Percentiles rank a stretch among this genome's conserved stretches.
phyloP scores from a whole-genome alignment of 2,329 filamentous ascomycete genomes.

The Penicillium psychrosexuale region DNA sequence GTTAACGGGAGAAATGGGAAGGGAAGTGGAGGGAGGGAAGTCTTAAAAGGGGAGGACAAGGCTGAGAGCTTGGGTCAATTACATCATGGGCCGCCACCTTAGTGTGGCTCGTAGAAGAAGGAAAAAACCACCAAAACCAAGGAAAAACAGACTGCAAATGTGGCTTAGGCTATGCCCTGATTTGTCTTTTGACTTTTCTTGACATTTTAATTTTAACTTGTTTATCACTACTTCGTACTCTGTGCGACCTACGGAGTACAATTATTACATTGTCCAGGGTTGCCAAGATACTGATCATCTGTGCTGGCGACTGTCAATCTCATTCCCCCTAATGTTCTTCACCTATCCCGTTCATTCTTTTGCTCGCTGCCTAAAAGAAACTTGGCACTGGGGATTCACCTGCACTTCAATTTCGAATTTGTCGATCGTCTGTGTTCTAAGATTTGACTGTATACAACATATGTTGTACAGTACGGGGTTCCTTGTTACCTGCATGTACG shows the following conservation, averaged over 20 bases:
- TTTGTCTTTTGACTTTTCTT: too few relatives aligned
- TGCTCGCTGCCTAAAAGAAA: slow-evolving; percentile 22
- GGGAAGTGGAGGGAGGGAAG: slow-evolving; percentile 12
- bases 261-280: not conserved
- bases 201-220: not conserved
- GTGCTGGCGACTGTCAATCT: not conserved
- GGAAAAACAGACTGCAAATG: not conserved
- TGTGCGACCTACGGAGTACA: not conserved
- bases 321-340: not conserved
- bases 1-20: not conserved
- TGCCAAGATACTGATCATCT: not conserved
- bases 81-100: slow-evolving; percentile 31
- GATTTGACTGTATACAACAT: not conserved
- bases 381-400: slow-evolving; percentile 13
- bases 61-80: slow-evolving; percentile 47
- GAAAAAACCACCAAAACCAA: not conserved
- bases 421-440: not conserved
- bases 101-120: slow-evolving; percentile 6
- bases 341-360: slow-evolving; percentile 20
- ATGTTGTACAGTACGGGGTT: not conserved
- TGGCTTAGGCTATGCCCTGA: too few relatives aligned
- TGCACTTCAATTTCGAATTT: slow-evolving; percentile 3
- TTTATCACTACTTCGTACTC: not conserved
- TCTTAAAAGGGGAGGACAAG: slow-evolving; percentile 45
- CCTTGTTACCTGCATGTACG: not conserved